Percentiles rank a stretch among this genome's conserved stretches.
Conservation (phyloP, 306 rosid species). For the Adenanthera pavonina region DNA sequence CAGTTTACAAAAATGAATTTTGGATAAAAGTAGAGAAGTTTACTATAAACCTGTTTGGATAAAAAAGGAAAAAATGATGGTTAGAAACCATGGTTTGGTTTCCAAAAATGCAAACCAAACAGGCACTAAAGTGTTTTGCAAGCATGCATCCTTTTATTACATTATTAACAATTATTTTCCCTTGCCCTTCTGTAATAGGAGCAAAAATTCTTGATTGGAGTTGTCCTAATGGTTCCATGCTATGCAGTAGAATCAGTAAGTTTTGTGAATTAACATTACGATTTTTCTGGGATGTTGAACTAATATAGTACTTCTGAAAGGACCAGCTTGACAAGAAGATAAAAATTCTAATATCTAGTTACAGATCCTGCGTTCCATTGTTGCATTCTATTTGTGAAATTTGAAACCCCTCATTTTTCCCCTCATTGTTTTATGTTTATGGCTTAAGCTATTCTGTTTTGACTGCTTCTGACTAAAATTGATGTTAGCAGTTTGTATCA, state of each 20-base stretch:
- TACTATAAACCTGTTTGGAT: too few relatives aligned
- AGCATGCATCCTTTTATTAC: not conserved
- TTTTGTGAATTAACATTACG: not conserved
- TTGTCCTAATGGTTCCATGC: slow-evolving; percentile 95
- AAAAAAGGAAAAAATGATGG: too few relatives aligned
- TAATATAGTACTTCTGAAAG: slow-evolving; percentile 4
- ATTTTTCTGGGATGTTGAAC: not conserved
- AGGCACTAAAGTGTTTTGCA: not conserved
- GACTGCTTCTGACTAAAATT: slow-evolving; percentile 35
- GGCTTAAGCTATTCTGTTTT: slow-evolving; percentile 15
- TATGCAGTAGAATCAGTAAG: slow-evolving; percentile 96
- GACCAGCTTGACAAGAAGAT: slow-evolving; percentile 1
- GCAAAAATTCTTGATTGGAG: slow-evolving; percentile 93
- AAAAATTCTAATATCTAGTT: not conserved
- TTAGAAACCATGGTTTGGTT: too few relatives aligned
- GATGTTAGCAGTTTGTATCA: slow-evolving; percentile 69
- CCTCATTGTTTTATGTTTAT: not conserved
- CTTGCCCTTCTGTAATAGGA: slow-evolving; percentile 53
- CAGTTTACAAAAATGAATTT: too few relatives aligned
- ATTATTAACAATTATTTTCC: not conserved
- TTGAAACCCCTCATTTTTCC: not conserved
- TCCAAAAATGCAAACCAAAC: too few relatives aligned
- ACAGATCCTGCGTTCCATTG: not conserved
- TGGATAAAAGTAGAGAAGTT: too few relatives aligned
- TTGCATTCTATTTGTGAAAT: not conserved